Evolutionary conservation across 176 grass and related monocot species (phyloP).

Genomic region (Aegilops umbellulata): DNA sequence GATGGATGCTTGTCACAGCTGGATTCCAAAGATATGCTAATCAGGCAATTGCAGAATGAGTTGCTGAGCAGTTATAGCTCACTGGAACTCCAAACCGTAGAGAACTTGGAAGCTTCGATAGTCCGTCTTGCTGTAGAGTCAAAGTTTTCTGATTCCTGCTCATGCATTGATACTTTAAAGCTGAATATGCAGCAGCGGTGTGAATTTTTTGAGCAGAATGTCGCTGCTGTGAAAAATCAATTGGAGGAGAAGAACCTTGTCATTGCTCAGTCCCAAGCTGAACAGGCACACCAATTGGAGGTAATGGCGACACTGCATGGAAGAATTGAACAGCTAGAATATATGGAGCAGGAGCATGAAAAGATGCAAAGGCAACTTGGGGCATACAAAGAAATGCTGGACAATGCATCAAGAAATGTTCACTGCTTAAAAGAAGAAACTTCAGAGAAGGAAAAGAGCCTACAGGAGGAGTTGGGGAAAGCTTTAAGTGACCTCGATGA

Average conservation of each 20-base stretch:
- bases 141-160: conserved; percentile 48
- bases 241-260: conserved; percentile 43
- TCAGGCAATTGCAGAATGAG: conserved; percentile 52
- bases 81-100: conserved; percentile 43
- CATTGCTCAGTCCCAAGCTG: conserved; percentile 43
- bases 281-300: conserved; percentile 29
- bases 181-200: conserved; percentile 37
- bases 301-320: conserved; percentile 28
- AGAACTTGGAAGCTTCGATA: conserved; percentile 44
- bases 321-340: conserved; percentile 51
- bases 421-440: conserved; percentile 51
- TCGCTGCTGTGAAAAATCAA: conserved; percentile 21
- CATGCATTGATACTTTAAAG: conserved; percentile 27
- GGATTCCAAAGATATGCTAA: conserved; percentile 43
- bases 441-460: conserved; percentile 52
- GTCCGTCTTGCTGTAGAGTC: conserved; percentile 29
- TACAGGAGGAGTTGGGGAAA: conserved; percentile 40
- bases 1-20: conserved; percentile 43
- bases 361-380: conserved; percentile 48
- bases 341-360: conserved; percentile 40
- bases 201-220: conserved; percentile 36
- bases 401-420: conserved; percentile 39
- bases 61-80: conserved; percentile 39
- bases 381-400: conserved; percentile 59
- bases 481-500: conserved; percentile 41